A percentile compares a stretch with the other conserved stretches of the same genome.
These are phyloP conservation scores for Camellia oleifera DNA, from an alignment of 179 eudicot genomes.

Conservation along the genomic window DNA sequence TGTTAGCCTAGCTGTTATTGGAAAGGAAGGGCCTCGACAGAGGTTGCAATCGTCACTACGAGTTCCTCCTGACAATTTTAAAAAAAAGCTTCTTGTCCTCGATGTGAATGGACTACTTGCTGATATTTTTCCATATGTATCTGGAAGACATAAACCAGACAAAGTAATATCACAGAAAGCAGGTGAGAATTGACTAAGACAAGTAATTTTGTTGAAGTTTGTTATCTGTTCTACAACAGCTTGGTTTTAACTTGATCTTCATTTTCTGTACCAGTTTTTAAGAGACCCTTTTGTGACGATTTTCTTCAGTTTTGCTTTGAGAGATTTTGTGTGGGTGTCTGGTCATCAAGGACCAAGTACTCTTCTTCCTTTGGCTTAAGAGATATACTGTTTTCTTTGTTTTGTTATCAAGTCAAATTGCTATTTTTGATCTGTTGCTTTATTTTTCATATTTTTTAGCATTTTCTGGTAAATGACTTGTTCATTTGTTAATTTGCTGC, in stretches of 20 bases:
- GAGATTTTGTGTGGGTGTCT: conserved; percentile 61
- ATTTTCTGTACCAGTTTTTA: conserved; percentile 56
- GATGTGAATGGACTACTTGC: conserved; percentile 82
- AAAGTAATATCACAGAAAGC: conserved; percentile 45
- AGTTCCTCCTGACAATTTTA: conserved; percentile 12
- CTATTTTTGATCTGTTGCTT: neutral
- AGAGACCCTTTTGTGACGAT: conserved; percentile 70
- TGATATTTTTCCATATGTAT: conserved; percentile 40
- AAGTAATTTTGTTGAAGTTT: neutral
- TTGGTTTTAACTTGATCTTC: conserved; percentile 14
- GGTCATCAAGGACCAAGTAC: conserved; percentile 76
- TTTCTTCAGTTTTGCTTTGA: conserved; percentile 75
- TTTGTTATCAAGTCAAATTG: neutral
- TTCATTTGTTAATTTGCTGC: conserved; percentile 23
- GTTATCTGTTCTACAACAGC: neutral
- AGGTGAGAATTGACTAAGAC: conserved; percentile 32
- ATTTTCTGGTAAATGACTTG: neutral
- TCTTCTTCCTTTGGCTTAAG: neutral
- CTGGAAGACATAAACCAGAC: conserved; percentile 35
- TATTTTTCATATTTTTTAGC: neutral
- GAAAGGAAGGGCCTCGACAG: conserved; percentile 1
- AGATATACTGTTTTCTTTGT: neutral
- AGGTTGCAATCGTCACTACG: neutral
- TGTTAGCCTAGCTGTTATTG: conserved; percentile 1
- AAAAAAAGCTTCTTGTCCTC: conserved; percentile 71